Evolutionary conservation across 2,329 filamentous ascomycete genomes (phyloP).

Genomic region (Xylaria sp.): DNA sequence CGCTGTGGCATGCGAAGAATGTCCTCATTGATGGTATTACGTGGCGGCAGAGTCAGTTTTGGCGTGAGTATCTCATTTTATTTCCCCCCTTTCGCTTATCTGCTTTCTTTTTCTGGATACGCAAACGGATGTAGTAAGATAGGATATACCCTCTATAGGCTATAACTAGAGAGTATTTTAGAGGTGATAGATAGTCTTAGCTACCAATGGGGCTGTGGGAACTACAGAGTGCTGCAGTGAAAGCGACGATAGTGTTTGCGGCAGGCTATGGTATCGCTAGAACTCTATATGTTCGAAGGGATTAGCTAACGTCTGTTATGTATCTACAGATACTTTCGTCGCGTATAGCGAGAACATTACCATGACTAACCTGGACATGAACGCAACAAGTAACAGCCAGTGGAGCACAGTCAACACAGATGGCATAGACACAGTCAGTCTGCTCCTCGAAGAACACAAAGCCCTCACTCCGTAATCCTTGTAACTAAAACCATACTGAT

Average conservation of each 20-base stretch:
- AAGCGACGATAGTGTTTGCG: neutral
- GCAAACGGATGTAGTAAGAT: slow-evolving; percentile 37
- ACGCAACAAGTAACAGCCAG: slow-evolving; percentile 57
- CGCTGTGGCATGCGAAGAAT: slow-evolving; percentile 59
- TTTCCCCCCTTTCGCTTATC: neutral
- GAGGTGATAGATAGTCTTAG: neutral
- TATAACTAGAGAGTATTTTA: neutral
- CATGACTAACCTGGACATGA: slow-evolving; percentile 65
- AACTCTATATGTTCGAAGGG: neutral
- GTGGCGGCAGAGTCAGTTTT: slow-evolving; percentile 61
- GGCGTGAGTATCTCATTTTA: slow-evolving; percentile 55
- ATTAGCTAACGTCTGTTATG: neutral
- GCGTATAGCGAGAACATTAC: slow-evolving; percentile 62
- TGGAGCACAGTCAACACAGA: slow-evolving; percentile 63
- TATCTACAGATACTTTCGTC: slow-evolving; percentile 46
- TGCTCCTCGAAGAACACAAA: neutral
- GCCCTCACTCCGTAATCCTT: neutral
- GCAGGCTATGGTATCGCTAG: neutral
- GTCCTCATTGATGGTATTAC: slow-evolving; percentile 58
- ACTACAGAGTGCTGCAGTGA: neutral
- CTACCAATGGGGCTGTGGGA: neutral
- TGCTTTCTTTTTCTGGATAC: neutral
- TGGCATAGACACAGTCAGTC: slow-evolving; percentile 56
- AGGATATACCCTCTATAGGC: neutral
- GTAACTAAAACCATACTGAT: slow-evolving; percentile 8